These are phyloP conservation scores for Russula virescens DNA, from an alignment of 768 basidiomycete species.

Conservation along the genomic window DNA sequence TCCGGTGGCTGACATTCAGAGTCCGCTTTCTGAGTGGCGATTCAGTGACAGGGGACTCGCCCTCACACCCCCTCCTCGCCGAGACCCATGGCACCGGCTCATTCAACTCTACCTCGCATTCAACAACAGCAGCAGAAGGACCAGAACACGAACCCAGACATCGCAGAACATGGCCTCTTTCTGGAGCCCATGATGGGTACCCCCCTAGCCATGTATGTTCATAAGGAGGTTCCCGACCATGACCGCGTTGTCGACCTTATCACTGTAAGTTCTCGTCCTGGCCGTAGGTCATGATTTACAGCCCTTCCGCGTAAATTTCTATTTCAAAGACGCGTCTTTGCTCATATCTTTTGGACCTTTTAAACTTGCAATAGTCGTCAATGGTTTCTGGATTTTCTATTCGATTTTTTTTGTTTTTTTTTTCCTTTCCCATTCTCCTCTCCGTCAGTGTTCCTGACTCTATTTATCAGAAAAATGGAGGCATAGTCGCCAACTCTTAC, in stretches of 20 bases:
- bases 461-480: constrained; percentile 62
- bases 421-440: background rate
- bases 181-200: constrained; percentile 79
- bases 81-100: constrained; percentile 82
- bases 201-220: constrained; percentile 68
- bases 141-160: constrained; percentile 31
- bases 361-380: background rate
- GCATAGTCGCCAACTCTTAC: constrained; percentile 65
- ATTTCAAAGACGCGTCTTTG: background rate
- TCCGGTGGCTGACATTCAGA: constrained; percentile 18
- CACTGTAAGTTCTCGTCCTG: constrained; percentile 44
- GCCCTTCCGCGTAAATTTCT: background rate
- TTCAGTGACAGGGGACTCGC: constrained; percentile 27
- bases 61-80: constrained; percentile 25
- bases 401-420: background rate
- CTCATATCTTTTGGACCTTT: background rate
- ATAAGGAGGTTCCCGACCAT: constrained; percentile 72
- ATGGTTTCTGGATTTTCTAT: background rate
- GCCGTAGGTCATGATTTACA: constrained; percentile 9
- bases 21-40: constrained; percentile 22
- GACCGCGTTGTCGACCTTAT: constrained; percentile 59
- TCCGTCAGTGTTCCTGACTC: constrained; percentile 1
- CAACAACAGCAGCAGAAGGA: constrained; percentile 36
- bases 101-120: constrained; percentile 49
- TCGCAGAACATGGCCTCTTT: constrained; percentile 43